Percentiles rank a stretch among this genome's conserved stretches.
phyloP scores from a whole-genome alignment of 805 yeast genomes.

The Starmerella asiatica region DNA sequence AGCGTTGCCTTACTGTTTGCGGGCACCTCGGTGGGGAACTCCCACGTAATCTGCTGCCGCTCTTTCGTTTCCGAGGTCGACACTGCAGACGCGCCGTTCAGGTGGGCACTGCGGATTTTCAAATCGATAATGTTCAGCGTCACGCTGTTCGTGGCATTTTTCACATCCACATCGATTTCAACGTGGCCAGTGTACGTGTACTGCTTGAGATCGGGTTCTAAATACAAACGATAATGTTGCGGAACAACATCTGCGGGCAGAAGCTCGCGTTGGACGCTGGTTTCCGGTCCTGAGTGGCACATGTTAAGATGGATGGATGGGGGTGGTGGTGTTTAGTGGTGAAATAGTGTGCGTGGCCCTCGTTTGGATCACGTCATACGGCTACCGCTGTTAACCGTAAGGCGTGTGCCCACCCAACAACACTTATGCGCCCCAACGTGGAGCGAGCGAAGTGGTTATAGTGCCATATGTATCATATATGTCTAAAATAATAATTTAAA shows the following conservation, averaged over 20 bases:
- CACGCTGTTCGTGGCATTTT: slow-evolving; percentile 33
- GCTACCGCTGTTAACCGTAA: too few species aligned
- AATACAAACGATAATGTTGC: slow-evolving; percentile 51
- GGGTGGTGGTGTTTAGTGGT: too few species aligned
- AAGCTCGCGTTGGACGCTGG: slow-evolving; percentile 27
- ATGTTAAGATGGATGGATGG: too few species aligned
- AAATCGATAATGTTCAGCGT: slow-evolving; percentile 53
- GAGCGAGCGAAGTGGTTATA: too few species aligned
- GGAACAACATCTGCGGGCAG: slow-evolving; percentile 62
- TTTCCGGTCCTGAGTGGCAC: too few species aligned
- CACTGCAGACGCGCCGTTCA: slow-evolving; percentile 24
- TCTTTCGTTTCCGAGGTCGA: slow-evolving; percentile 33
- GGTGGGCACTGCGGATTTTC: slow-evolving; percentile 33
- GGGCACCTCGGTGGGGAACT: slow-evolving; percentile 33
- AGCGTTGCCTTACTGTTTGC: slow-evolving; percentile 42
- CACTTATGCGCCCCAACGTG: too few species aligned
- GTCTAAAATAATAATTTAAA: too few species aligned
- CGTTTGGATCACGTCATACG: too few species aligned
- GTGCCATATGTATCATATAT: too few species aligned
- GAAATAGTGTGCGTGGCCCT: too few species aligned
- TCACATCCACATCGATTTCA: slow-evolving; percentile 35
- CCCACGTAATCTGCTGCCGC: slow-evolving; percentile 50
- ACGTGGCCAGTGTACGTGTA: slow-evolving; percentile 29
- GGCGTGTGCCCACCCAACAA: too few species aligned
- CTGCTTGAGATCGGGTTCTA: slow-evolving; percentile 44